A percentile compares a stretch with the other conserved stretches of the same genome.
phyloP scores from a whole-genome alignment of 805 yeast species.

The Yarrowia yakushimensis region DNA sequence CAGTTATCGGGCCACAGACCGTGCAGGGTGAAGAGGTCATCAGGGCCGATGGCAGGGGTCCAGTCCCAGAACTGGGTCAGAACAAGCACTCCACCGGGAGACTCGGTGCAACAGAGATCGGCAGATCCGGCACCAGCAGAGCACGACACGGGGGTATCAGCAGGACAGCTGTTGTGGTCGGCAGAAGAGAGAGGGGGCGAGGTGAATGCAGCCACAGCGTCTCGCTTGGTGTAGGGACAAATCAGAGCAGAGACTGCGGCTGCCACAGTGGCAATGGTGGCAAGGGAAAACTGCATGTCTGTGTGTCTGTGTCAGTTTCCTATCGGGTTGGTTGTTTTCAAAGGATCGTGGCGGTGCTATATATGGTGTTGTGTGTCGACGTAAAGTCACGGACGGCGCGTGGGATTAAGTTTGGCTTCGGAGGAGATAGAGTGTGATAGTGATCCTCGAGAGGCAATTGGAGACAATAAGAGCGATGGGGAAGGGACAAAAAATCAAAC shows the following conservation, averaged over 20 bases:
- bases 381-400: not conserved
- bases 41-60: constrained; percentile 67
- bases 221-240: not conserved
- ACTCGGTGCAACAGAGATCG: constrained; percentile 80
- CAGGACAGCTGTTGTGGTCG: constrained; percentile 37
- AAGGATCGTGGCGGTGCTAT: not conserved
- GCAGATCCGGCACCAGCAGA: constrained; percentile 26
- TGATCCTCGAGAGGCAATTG: not conserved
- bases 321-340: not conserved
- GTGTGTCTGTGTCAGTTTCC: not conserved
- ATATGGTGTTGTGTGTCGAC: not conserved
- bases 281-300: constrained; percentile 10
- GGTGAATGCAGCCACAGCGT: not conserved
- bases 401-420: constrained; percentile 17
- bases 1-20: constrained; percentile 91
- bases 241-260: constrained; percentile 16
- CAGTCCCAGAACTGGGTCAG: constrained; percentile 95
- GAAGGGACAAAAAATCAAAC: not conserved
- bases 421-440: constrained; percentile 22
- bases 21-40: constrained; percentile 70
- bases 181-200: constrained; percentile 12
- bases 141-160: constrained; percentile 39
- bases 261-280: not conserved
- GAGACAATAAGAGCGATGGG: not conserved
- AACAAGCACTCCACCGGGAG: constrained; percentile 77